Evolutionary conservation across 768 basidiomycete genomes (phyloP).

Genomic region (Russula sp.): DNA sequence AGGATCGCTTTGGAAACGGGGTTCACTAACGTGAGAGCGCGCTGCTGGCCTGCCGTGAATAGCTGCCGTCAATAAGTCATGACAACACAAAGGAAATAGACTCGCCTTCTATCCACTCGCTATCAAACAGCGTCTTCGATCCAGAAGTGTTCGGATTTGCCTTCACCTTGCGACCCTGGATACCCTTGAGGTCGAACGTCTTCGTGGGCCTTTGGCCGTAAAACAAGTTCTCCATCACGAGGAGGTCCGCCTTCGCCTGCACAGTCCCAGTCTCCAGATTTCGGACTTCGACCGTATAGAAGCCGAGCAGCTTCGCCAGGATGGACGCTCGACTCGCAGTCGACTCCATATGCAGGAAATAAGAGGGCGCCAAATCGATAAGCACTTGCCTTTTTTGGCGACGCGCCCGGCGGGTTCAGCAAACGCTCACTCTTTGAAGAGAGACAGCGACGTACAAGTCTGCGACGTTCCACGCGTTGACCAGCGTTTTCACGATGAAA

Average conservation of each 20-base stretch:
- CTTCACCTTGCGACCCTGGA: conserved; percentile 71
- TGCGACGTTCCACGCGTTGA: conserved; percentile 83
- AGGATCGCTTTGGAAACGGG: conserved; percentile 72
- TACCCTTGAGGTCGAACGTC: conserved; percentile 81
- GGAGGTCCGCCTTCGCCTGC: conserved; percentile 64
- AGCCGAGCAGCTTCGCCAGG: conserved; percentile 74
- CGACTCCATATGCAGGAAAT: conserved; percentile 71
- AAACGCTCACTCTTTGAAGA: neutral
- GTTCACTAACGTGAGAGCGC: conserved; percentile 55
- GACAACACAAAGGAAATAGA: neutral
- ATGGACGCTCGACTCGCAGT: conserved; percentile 62
- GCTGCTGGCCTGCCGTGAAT: conserved; percentile 49
- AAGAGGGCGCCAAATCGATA: conserved; percentile 69
- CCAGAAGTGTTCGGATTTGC: conserved; percentile 31
- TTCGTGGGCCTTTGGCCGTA: conserved; percentile 59
- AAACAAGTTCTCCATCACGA: conserved; percentile 86
- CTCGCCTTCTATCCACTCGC: conserved; percentile 76
- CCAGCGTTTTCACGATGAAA: conserved; percentile 80
- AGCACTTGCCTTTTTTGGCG: conserved; percentile 55
- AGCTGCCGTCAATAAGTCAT: neutral
- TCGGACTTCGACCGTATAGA: conserved; percentile 71
- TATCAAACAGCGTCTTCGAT: conserved; percentile 68
- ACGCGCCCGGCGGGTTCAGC: neutral
- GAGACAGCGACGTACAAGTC: conserved; percentile 54
- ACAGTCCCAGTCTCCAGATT: conserved; percentile 62